phyloP scores from a whole-genome alignment of 139 green algal species.

The Tetratostichococcus sp. region DNA sequence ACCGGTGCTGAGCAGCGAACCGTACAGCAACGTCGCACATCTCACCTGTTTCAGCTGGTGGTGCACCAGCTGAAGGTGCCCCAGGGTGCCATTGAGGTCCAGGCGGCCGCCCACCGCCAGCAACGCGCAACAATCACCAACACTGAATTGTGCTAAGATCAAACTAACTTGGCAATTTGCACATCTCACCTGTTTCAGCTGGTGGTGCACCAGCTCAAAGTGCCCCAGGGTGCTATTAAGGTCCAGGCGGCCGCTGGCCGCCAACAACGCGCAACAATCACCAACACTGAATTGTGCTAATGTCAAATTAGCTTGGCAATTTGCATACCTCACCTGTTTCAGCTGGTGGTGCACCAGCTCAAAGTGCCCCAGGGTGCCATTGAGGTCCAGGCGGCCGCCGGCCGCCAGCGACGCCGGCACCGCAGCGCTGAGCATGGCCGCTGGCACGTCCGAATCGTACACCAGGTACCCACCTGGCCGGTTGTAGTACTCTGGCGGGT shows the following conservation, averaged over 20 bases:
- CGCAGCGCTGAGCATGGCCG: slow-evolving; percentile 5
- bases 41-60: slow-evolving; percentile 44
- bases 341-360: slow-evolving; percentile 63
- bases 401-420: not conserved
- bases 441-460: slow-evolving; percentile 20
- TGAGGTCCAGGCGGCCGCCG: not conserved
- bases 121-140: too few relatives aligned
- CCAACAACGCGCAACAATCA: not conserved
- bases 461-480: slow-evolving; percentile 29
- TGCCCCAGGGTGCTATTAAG: slow-evolving; percentile 16
- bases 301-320: too few relatives aligned
- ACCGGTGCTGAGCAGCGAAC: too few relatives aligned
- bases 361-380: slow-evolving; percentile 37
- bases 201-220: slow-evolving; percentile 59
- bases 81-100: too few relatives aligned
- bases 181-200: slow-evolving; percentile 36
- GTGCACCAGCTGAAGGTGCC: slow-evolving; percentile 9
- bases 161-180: slow-evolving; percentile 31
- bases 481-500: slow-evolving; percentile 41
- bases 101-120: too few relatives aligned
- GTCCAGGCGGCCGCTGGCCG: not conserved
- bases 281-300: too few relatives aligned
- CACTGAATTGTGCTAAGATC: too few relatives aligned
- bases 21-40: slow-evolving; percentile 26
- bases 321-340: slow-evolving; percentile 20